Base-by-base conservation (phyloP, 371 early-diverging fungal genomes). In the Apophysomyces trapeziformis region DNA sequence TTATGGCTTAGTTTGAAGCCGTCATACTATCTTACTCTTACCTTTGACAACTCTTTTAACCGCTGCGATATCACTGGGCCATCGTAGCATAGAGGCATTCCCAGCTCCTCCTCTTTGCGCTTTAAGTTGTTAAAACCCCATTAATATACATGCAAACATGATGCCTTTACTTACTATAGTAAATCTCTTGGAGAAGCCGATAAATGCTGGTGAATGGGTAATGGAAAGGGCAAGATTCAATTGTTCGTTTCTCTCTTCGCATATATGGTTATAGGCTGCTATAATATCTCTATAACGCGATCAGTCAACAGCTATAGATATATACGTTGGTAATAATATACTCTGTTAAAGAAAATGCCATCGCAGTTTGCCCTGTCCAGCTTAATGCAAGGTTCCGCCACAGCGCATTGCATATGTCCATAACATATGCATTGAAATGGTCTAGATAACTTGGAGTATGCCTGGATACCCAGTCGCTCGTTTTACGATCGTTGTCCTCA, bases 361-460 rank as follows among this genome's bases (percentile, higher is more conserved):
- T 65, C 1, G 76, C 63, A n/a, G 77, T 71, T 47, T 72, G 68
- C 35, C 78, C 76, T 18, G 64, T 32, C 38, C 72, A 71, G 57
- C 74, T 77, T 38, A 85, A 74, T 0, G 80, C 79, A 0, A 77
- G 67, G 21, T 80, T 82, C 37, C 81, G 67, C 87, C 87, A 89
- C 12, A 87, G 44, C 18, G 83, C 71, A 58, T 81, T 85, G 63
- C 87, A 89, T 4, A 87, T 70, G 43, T 87, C 87, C 75, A 80
- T 83, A 18, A 86, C 80, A 61, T 78, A 85, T 4, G 81, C 75
- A 73, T 89, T 89, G 65, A 89, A 87, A 32, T 73, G 70, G 7
- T 77, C 69, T 9, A 89, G 73, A 60, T 85, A 83, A 3, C 79
- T 78, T 39, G 75, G 67, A 8, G 73, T 77, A 56, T 82, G 78